phyloP scores from a whole-genome alignment of 345 rosid species.

The Eucalyptus erythrocorys region DNA sequence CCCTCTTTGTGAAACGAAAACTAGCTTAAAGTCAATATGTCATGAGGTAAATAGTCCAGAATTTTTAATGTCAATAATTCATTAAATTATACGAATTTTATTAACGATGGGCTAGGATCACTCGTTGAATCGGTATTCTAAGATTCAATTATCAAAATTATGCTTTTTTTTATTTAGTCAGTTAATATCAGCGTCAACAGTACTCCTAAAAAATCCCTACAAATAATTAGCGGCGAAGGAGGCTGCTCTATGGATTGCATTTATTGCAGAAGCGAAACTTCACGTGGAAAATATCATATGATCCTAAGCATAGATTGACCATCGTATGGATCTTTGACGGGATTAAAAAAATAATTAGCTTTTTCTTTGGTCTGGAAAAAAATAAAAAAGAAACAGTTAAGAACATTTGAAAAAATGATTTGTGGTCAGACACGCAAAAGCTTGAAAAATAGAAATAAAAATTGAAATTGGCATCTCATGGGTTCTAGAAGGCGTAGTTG shows the following conservation, averaged over 20 bases:
- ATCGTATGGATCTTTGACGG: background rate
- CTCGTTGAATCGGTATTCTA: background rate
- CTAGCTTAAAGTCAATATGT: accelerated
- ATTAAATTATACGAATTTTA: too few species aligned
- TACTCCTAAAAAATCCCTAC: background rate
- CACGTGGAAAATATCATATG: background rate
- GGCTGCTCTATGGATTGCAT: background rate
- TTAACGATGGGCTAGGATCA: accelerated
- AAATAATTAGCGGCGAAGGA: background rate
- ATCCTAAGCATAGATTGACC: background rate
- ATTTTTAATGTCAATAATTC: too few species aligned
- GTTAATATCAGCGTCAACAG: background rate
- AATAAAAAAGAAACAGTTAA: too few species aligned
- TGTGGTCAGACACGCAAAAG: background rate
- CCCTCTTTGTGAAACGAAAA: too few species aligned
- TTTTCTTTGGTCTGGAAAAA: too few species aligned
- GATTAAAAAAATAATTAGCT: background rate
- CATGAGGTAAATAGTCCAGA: accelerated
- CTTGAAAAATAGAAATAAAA: background rate
- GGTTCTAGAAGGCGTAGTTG: background rate
- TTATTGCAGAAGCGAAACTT: background rate
- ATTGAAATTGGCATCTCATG: background rate
- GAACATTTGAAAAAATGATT: background rate
- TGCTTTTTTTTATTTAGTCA: background rate
- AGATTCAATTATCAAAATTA: background rate